These are phyloP conservation scores for Epichloe glyceriae DNA, from an alignment of 2,329 filamentous ascomycete genomes.

Conservation along the genomic window DNA sequence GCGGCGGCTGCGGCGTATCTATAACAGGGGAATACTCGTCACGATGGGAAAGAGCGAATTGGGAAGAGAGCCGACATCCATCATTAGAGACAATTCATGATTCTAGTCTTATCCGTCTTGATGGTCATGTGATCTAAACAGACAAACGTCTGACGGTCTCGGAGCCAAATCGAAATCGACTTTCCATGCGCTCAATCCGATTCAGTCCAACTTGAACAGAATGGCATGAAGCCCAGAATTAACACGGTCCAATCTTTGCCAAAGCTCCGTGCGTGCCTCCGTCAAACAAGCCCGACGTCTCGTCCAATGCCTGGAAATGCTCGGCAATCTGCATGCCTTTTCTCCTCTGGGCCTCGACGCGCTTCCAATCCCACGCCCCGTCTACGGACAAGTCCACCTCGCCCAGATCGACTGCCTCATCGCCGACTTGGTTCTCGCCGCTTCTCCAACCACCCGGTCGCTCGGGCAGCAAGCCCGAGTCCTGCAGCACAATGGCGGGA, in stretches of 20 bases:
- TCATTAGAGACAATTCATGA: too few species aligned
- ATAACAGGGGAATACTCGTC: not conserved
- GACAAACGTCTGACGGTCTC: not conserved
- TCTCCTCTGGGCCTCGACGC: slow-evolving; percentile 40
- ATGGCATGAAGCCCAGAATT: not conserved
- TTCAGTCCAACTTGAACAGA: too few species aligned
- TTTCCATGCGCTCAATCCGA: too few species aligned
- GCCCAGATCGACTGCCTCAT: slow-evolving; percentile 6
- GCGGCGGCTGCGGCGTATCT: not conserved
- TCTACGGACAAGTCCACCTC: slow-evolving; percentile 19
- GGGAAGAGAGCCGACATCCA: too few species aligned
- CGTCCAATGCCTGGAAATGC: slow-evolving; percentile 45
- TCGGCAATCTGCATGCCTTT: slow-evolving; percentile 41
- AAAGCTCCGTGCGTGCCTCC: slow-evolving; percentile 39
- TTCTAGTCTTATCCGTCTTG: too few species aligned
- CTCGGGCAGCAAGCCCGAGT: slow-evolving; percentile 61
- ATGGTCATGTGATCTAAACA: not conserved
- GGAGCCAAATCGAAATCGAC: too few species aligned
- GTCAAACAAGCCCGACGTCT: slow-evolving; percentile 37
- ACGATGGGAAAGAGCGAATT: too few species aligned
- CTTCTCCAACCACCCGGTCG: slow-evolving; percentile 53
- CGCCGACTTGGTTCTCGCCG: slow-evolving; percentile 21
- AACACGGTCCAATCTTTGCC: slow-evolving; percentile 33
- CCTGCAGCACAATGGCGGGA: slow-evolving; percentile 60
- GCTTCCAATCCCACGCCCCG: slow-evolving; percentile 43